These are phyloP conservation scores for Postia placenta DNA, from an alignment of 768 basidiomycete species.

Conservation along the genomic window DNA sequence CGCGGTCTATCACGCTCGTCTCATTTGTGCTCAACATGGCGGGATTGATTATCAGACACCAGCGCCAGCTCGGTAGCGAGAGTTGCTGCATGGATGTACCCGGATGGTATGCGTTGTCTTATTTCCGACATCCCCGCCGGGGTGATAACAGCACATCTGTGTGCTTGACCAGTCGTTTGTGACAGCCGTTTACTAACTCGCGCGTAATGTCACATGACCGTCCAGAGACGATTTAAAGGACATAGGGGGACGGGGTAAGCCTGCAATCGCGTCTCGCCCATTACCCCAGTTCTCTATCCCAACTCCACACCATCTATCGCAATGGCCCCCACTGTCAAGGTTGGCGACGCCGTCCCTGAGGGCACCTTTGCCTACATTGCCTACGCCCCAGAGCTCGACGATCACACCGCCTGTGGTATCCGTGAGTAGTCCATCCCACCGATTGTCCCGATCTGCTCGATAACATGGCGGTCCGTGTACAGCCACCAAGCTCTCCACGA, in stretches of 20 bases:
- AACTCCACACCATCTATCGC: background rate
- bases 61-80: background rate
- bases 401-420: conserved; percentile 55
- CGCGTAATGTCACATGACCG: background rate
- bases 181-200: conserved; percentile 3
- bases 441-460: conserved; percentile 1
- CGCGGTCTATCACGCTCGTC: background rate
- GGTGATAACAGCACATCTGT: background rate
- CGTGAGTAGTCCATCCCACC: conserved; percentile 39
- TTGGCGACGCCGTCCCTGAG: conserved; percentile 46
- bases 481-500: conserved; percentile 51
- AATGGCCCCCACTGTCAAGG: conserved; percentile 32
- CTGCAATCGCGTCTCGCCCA: background rate
- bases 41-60: background rate
- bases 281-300: background rate
- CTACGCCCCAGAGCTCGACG: conserved; percentile 56
- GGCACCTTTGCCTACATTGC: conserved; percentile 48
- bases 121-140: background rate
- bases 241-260: background rate
- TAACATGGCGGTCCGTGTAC: conserved; percentile 2
- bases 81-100: background rate
- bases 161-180: no score
- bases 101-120: background rate
- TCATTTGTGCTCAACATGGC: background rate
- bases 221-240: background rate